Base-by-base conservation (phyloP, 169 alveolate species). In the Plasmodium cynomolgi region DNA sequence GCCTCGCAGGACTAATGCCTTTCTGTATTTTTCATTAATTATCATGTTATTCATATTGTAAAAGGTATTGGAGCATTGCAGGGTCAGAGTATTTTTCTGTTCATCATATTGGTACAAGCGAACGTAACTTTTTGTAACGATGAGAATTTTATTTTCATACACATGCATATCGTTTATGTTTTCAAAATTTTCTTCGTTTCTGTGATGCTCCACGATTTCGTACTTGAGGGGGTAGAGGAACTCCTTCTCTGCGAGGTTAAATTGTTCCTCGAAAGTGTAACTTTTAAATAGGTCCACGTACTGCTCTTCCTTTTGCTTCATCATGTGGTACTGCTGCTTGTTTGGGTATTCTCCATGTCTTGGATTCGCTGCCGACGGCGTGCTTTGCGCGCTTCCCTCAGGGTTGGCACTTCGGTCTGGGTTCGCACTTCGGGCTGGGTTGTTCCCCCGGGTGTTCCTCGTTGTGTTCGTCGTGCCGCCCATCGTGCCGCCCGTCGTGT, bases 111-210 rank as follows among this genome's bases (percentile, higher is more conserved):
- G 80, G 74, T 90, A 90, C 15, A 90, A 17, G 50, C 37, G 47
- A 26, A 90, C 47, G 33, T 90, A 79, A 56, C 47, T 80, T 26
- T 41, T 62, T 37, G 94, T 80, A 13, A 54, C 72, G n/a, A 68
- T 44, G 47, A 90, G 33, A 29, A 90, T 29, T 90, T 80, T 90
- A 58, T 90, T 80, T 62, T 90, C 91, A 90, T 62, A 74, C 31
- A 81, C 82, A 17, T 58, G 26, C 37, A 90, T 7, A 50, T 79
- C 83, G 23, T 80, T 79, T 58, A 90, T 90, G 20, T 80, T 37
- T 90, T 90, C 94, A 4, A 37, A 23, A 17, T 56, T 90, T 56
- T 79, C 83, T 7, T 17, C 34, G 37, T 68, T 58, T 3, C n/a
- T 62, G 74, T 39, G 82, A 50, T 62, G 77, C 56, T 90, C 90